A percentile compares a stretch with the other conserved stretches of the same genome.
Evolutionary conservation across 306 rosid genomes (phyloP).

Genomic region (Cajanus cajan): DNA sequence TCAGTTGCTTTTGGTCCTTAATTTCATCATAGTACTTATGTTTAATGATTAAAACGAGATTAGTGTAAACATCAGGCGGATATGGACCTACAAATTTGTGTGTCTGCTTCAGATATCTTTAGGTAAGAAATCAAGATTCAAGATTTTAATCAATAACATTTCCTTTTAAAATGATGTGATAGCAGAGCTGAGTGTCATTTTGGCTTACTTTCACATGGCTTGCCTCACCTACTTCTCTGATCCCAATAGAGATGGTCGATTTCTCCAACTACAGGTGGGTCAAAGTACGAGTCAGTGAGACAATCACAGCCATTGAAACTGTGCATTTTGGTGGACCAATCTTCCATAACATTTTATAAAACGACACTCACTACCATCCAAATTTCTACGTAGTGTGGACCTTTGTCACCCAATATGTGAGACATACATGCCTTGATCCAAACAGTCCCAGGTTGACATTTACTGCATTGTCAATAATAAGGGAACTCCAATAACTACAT

Average conservation of each 20-base stretch:
- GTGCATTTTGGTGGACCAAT: slow-evolving; percentile 54
- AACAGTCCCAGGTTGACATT: slow-evolving; percentile 44
- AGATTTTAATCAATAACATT: slow-evolving; percentile 41
- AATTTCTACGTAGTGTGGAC: slow-evolving; percentile 31
- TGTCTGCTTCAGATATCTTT: slow-evolving; percentile 39
- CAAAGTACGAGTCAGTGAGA: slow-evolving; percentile 50
- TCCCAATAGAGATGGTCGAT: slow-evolving; percentile 77
- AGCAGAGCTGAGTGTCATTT: slow-evolving; percentile 58
- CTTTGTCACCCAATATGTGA: slow-evolving; percentile 39
- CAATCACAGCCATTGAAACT: slow-evolving; percentile 55
- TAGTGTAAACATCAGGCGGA: slow-evolving; percentile 65
- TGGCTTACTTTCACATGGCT: slow-evolving; percentile 66
- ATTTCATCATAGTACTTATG: slow-evolving; percentile 48
- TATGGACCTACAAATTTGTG: slow-evolving; percentile 62
- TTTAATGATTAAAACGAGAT: slow-evolving; percentile 61
- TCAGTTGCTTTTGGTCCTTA: slow-evolving; percentile 56
- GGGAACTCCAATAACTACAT: slow-evolving; percentile 16
- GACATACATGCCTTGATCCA: slow-evolving; percentile 40
- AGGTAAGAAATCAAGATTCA: slow-evolving; percentile 56
- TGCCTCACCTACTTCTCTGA: slow-evolving; percentile 58
- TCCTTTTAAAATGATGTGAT: slow-evolving; percentile 50
- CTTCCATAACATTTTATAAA: slow-evolving; percentile 25
- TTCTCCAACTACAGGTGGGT: slow-evolving; percentile 84
- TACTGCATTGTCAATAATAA: slow-evolving; percentile 34
- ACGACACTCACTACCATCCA: slow-evolving; percentile 55